These are phyloP conservation scores for Incumbomyces delicatus DNA, from an alignment of 2,329 filamentous ascomycete genomes.

Conservation along the genomic window DNA sequence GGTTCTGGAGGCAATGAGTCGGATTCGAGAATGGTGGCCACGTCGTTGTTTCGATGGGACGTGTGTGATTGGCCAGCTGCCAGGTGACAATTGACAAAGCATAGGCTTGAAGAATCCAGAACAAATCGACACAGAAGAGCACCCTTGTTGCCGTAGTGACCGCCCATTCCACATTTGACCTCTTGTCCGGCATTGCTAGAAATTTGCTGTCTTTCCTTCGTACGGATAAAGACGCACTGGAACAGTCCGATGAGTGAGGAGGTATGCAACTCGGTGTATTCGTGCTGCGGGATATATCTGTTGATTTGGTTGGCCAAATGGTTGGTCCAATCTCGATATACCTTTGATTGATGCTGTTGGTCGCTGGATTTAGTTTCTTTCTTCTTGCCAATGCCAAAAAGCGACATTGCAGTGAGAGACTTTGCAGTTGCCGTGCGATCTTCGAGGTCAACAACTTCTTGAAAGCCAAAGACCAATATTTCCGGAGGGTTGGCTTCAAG, in stretches of 20 bases:
- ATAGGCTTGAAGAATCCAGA: slow-evolving; percentile 85
- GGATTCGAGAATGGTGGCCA: slow-evolving; percentile 78
- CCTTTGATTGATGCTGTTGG: slow-evolving; percentile 85
- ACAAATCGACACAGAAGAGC: slow-evolving; percentile 86
- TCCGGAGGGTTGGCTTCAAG: slow-evolving; percentile 60
- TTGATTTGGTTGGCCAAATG: slow-evolving; percentile 74
- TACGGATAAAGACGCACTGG: slow-evolving; percentile 88
- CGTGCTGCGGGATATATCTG: slow-evolving; percentile 65
- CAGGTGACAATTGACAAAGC: slow-evolving; percentile 94
- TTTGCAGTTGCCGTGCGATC: slow-evolving; percentile 76
- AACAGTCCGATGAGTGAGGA: slow-evolving; percentile 88
- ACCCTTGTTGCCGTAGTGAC: slow-evolving; percentile 92
- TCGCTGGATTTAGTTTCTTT: slow-evolving; percentile 71
- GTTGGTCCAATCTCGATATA: slow-evolving; percentile 94
- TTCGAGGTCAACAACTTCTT: slow-evolving; percentile 95
- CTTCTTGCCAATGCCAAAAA: slow-evolving; percentile 67
- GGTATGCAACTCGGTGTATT: slow-evolving; percentile 80
- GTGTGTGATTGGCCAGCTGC: slow-evolving; percentile 89
- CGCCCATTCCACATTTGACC: slow-evolving; percentile 93
- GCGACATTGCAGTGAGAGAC: slow-evolving; percentile 68
- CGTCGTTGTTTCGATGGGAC: slow-evolving; percentile 81
- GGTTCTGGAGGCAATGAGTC: slow-evolving; percentile 62
- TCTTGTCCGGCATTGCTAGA: slow-evolving; percentile 68
- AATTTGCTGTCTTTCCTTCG: slow-evolving; percentile 65
- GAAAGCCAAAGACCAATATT: slow-evolving; percentile 90